Percentiles rank a stretch among this genome's conserved stretches.
Evolutionary conservation across 495 filamentous ascomycete species (phyloP).

Genomic region (Penicillium pancosmium): DNA sequence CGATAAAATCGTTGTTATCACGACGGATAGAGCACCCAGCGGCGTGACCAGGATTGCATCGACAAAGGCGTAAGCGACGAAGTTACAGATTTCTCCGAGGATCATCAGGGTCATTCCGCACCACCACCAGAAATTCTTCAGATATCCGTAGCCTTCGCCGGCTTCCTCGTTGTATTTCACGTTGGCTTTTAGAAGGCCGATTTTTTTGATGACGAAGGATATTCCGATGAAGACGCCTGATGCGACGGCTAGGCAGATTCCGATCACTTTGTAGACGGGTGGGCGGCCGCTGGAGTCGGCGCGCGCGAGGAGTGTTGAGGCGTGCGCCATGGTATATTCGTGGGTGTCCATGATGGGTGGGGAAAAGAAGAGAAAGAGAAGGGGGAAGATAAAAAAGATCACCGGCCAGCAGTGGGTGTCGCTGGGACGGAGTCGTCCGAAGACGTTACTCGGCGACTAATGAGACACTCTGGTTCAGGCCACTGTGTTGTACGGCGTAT

Average conservation of each 20-base stretch:
- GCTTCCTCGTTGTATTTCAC: slow-evolving; percentile 96
- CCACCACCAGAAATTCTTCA: slow-evolving; percentile 98
- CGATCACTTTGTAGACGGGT: slow-evolving; percentile 79
- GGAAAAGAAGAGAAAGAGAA: slow-evolving; percentile 2
- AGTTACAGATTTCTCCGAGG: slow-evolving; percentile 94
- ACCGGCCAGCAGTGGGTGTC: slow-evolving; percentile 36
- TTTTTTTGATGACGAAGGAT: slow-evolving; percentile 96
- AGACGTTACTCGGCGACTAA: slow-evolving; percentile 30
- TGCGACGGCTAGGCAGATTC: slow-evolving; percentile 80
- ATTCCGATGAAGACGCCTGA: slow-evolving; percentile 94
- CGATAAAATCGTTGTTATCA: slow-evolving; percentile 89
- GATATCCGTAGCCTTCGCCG: slow-evolving; percentile 95
- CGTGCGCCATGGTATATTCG: slow-evolving; percentile 34
- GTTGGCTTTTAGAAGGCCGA: slow-evolving; percentile 87
- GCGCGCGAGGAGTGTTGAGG: slow-evolving; percentile 53
- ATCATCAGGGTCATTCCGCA: slow-evolving; percentile 97
- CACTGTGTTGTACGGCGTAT: slow-evolving; percentile 21
- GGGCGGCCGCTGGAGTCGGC: slow-evolving; percentile 50
- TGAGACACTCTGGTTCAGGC: slow-evolving; percentile 30
- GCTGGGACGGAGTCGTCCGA: slow-evolving; percentile 28
- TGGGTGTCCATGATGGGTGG: slow-evolving; percentile 48
- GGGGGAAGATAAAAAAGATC: slow-evolving; percentile 11
- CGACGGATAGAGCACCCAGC: slow-evolving; percentile 90
- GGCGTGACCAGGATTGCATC: slow-evolving; percentile 97
- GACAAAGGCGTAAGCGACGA: slow-evolving; percentile 95